Evolutionary conservation across 768 basidiomycete species (phyloP), one percentile per base, ranked within the genome.

Genomic region (Tubosaeta sp.): DNA sequence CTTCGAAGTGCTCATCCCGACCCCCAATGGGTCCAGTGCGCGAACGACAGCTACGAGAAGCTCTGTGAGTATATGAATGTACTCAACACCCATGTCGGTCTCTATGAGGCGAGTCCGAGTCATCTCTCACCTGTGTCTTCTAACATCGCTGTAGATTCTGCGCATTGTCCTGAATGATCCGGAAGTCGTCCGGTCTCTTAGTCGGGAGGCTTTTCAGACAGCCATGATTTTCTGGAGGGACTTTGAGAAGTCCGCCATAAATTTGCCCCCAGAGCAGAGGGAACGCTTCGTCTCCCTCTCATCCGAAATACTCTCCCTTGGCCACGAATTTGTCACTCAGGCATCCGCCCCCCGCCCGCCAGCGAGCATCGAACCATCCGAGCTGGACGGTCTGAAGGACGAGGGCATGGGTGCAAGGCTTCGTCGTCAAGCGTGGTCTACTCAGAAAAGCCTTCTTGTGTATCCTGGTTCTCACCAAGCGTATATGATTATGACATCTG

Each of bases 41-140:
- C 90, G 40, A 90, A 96, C 64, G 76, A 79, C 54, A 87, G 89
- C 38, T 97, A 98, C 68, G 94, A 93, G 69, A 82, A 80, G 54
- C 74, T 98, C 55, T 97, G 93, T 73, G 90, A 94, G 71, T 94
- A 89, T 68, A 98, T 99, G 94, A 97, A 97, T 68, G 84, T 90
- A 41, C 75, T 98, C 52, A 99, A 99, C 69, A 97, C 94, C 29
- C 79, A 98, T 73, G 84, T 87, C 30, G 91, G 87, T 34, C 74
- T 99, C 41, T 94, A 94, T 56, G 79, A 91, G 73, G 94, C 90
- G 67, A 70, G 88, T 75, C 49, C 21, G 16, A 45, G 39, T 38
- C 40, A 52, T 48, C 49, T 40, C 29, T 55, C 18, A 19, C 42
- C 47, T 16, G 36, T 22, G 46, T 52, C 68, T 62, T 43, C 61